phyloP scores from a whole-genome alignment of 352 stramenopile genomes.

The Globisporangium polare region DNA sequence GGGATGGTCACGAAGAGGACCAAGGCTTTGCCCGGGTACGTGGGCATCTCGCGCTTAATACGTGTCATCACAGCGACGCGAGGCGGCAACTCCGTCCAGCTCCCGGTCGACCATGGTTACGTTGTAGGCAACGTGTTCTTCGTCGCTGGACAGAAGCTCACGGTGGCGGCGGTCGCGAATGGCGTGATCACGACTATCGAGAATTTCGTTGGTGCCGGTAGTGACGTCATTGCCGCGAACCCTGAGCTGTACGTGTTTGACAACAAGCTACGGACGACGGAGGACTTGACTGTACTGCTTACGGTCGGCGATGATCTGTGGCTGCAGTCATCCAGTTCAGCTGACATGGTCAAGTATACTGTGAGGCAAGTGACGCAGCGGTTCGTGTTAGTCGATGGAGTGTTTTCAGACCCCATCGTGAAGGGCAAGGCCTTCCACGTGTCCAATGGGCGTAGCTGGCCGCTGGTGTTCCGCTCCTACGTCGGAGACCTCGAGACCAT shows the following conservation, averaged over 20 bases:
- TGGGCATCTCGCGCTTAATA: constrained; percentile 42
- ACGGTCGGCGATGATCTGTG: constrained; percentile 43
- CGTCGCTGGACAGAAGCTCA: constrained; percentile 36
- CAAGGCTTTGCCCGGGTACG: constrained; percentile 39
- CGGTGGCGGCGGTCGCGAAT: constrained; percentile 20
- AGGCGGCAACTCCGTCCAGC: constrained; percentile 25
- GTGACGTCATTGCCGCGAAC: constrained; percentile 20
- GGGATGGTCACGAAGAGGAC: constrained; percentile 54
- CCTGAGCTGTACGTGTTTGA: constrained; percentile 53
- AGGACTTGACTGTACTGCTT: constrained; percentile 38
- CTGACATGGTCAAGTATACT: constrained; percentile 47
- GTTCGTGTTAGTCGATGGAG: constrained; percentile 44
- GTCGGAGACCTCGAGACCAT: constrained; percentile 47
- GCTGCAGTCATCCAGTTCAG: constrained; percentile 33
- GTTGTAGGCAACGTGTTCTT: constrained; percentile 27
- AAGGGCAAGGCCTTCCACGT: constrained; percentile 30
- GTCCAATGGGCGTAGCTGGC: constrained; percentile 51
- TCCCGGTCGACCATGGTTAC: constrained; percentile 44
- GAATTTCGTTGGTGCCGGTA: constrained; percentile 25
- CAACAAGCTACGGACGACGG: constrained; percentile 59
- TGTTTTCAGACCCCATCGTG: constrained; percentile 40
- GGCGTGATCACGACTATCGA: constrained; percentile 29
- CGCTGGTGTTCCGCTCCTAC: constrained; percentile 69
- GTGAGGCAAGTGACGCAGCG: constrained; percentile 23
- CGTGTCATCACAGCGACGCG: constrained; percentile 41